These are phyloP conservation scores for Miscanthus lutarioriparius DNA, from an alignment of 176 grass and related monocot genomes.

Conservation along the genomic window DNA sequence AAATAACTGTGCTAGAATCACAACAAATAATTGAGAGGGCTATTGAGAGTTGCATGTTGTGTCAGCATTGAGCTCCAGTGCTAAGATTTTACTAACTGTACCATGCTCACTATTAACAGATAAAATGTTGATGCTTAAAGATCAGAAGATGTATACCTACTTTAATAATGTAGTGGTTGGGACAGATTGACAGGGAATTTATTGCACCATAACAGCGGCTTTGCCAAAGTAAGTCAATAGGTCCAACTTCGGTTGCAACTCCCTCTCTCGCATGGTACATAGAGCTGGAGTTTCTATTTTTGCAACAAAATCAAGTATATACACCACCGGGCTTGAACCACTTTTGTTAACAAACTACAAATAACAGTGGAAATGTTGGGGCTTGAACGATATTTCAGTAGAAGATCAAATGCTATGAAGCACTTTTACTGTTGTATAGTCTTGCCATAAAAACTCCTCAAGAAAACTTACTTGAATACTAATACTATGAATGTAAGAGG, in stretches of 20 bases:
- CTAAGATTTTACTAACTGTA: background rate
- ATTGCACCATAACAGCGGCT: background rate
- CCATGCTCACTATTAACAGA: constrained; percentile 3
- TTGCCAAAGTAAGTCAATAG: no score
- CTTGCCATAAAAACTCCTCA: background rate
- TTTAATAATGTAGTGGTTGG: background rate
- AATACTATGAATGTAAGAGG: background rate
- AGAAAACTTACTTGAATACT: background rate
- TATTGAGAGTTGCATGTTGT: background rate
- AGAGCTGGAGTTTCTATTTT: background rate
- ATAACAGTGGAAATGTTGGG: background rate
- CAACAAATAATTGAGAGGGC: no score
- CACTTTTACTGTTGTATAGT: background rate
- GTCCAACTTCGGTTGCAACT: no score
- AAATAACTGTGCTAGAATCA: no score
- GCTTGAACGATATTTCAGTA: constrained; percentile 1
- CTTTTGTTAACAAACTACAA: background rate
- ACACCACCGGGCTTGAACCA: background rate
- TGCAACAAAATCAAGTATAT: background rate
- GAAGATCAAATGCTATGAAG: background rate
- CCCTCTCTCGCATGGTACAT: no score
- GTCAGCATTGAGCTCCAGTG: background rate
- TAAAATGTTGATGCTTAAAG: background rate
- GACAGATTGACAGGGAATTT: background rate
- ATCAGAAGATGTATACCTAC: background rate